These are phyloP conservation scores for Lactarius hengduanensis DNA, from an alignment of 768 basidiomycete genomes.

Conservation along the genomic window DNA sequence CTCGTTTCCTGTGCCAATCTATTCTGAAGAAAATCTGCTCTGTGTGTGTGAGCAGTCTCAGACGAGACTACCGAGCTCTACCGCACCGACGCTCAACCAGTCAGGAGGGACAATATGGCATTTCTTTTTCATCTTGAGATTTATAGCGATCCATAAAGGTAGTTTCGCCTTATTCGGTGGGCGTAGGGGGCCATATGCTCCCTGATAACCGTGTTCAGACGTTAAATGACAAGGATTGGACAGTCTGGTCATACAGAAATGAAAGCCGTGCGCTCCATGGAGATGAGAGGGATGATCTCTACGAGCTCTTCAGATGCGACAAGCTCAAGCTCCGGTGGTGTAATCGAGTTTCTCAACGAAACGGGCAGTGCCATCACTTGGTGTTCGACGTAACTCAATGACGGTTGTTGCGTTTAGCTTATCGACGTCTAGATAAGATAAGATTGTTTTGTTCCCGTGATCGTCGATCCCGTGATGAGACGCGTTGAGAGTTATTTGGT, in stretches of 20 bases:
- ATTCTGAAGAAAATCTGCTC: constrained; percentile 76
- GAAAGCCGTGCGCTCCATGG: constrained; percentile 89
- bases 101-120: constrained; percentile 88
- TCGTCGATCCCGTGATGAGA: constrained; percentile 34
- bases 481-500: constrained; percentile 32
- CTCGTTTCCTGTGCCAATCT: constrained; percentile 72
- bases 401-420: neutral
- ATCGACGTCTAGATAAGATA: neutral
- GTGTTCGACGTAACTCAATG: neutral
- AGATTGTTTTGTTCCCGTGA: constrained; percentile 5
- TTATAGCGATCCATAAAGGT: constrained; percentile 96
- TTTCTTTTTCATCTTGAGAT: constrained; percentile 92
- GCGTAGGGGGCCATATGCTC: constrained; percentile 87
- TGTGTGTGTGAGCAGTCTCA: neutral
- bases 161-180: constrained; percentile 83
- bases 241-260: constrained; percentile 62
- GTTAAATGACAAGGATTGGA: neutral
- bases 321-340: constrained; percentile 84
- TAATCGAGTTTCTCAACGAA: constrained; percentile 65
- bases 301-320: constrained; percentile 82
- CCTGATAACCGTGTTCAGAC: constrained; percentile 45
- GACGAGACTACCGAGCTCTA: neutral
- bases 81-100: constrained; percentile 85
- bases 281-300: constrained; percentile 83
- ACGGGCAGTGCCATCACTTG: constrained; percentile 72